A percentile compares a stretch with the other conserved stretches of the same genome.
phyloP scores from a whole-genome alignment of 1,139 yeast species.

The Hyphopichia buzzinii region DNA sequence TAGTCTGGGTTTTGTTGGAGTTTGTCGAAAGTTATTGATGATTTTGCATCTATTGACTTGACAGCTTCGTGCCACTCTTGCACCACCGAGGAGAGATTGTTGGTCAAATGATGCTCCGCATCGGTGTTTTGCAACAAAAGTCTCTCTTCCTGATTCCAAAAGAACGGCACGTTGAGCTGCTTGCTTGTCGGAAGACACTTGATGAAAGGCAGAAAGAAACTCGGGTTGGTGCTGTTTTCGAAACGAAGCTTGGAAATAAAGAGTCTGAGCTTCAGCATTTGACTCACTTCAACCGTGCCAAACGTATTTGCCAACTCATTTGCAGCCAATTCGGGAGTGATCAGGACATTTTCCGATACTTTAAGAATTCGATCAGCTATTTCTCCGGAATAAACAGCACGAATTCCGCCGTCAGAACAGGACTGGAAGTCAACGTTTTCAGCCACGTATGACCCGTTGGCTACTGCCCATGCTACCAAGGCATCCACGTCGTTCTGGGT shows the following conservation, averaged over 20 bases:
- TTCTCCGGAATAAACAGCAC: not conserved
- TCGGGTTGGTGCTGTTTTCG: not conserved
- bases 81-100: not conserved
- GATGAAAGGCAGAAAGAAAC: not conserved
- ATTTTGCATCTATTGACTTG: not conserved
- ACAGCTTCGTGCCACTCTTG: not conserved
- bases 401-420: not conserved
- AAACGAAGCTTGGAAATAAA: not conserved
- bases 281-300: no score
- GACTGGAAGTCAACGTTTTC: not conserved
- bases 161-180: constrained; percentile 1
- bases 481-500: not conserved
- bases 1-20: not conserved
- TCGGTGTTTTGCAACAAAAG: not conserved
- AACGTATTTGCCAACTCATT: no score
- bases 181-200: not conserved
- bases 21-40: not conserved
- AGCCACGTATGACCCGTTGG: not conserved
- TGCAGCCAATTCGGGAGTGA: constrained; percentile 1
- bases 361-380: not conserved
- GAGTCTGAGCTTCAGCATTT: not conserved
- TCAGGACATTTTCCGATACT: not conserved
- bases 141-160: not conserved
- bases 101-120: not conserved
- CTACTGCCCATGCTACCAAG: not conserved